Evolutionary conservation across 1,284 basidiomycete species (phyloP).

Genomic region (Austroboletus novae-zelandiae): DNA sequence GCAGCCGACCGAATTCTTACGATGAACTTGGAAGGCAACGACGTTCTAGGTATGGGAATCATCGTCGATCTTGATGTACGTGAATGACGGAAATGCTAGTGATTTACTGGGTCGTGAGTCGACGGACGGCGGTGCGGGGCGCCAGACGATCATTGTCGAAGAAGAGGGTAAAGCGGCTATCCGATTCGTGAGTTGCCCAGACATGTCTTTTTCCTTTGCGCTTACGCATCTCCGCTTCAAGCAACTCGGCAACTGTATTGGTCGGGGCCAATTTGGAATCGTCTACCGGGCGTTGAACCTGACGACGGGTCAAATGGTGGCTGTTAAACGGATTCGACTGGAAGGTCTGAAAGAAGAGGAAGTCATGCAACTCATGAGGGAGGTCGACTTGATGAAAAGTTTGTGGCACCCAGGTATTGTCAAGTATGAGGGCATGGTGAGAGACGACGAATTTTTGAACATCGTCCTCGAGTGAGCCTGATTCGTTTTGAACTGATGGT

Average conservation of each 20-base stretch:
- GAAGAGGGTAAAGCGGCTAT: constrained; percentile 80
- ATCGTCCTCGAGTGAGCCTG: constrained; percentile 86
- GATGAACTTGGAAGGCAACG: constrained; percentile 57
- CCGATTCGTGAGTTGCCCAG: constrained; percentile 70
- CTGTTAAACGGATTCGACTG: constrained; percentile 88
- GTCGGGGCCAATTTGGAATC: constrained; percentile 92
- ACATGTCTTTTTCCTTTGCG: not conserved
- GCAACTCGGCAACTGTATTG: constrained; percentile 97
- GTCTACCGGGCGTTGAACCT: constrained; percentile 93
- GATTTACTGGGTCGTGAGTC: constrained; percentile 62
- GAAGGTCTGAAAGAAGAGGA: constrained; percentile 86
- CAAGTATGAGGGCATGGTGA: constrained; percentile 94
- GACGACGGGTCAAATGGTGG: constrained; percentile 91
- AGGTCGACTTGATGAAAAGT: constrained; percentile 88
- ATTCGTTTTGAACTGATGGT: constrained; percentile 10
- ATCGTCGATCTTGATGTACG: not conserved
- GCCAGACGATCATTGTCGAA: constrained; percentile 76
- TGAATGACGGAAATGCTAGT: constrained; percentile 57
- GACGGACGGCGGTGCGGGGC: constrained; percentile 59
- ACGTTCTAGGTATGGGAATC: constrained; percentile 31
- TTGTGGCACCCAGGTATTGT: constrained; percentile 91
- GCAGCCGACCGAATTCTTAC: constrained; percentile 61
- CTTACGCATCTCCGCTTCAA: constrained; percentile 33
- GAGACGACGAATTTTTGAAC: constrained; percentile 82
- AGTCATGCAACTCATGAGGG: constrained; percentile 83